Base-by-base conservation (phyloP, 345 rosid species). In the Salix dunnii region DNA sequence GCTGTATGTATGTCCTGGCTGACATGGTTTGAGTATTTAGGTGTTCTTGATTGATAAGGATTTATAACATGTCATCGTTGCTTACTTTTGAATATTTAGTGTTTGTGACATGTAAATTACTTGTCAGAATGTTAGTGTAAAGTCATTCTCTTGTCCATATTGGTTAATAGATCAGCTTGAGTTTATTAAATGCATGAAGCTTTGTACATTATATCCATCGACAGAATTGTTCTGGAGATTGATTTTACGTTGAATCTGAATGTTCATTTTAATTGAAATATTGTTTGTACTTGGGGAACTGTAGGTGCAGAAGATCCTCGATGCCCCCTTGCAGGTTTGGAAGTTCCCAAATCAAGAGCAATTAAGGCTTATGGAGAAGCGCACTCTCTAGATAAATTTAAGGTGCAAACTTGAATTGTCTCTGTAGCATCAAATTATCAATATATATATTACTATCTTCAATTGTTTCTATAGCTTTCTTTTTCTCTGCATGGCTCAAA, bases 281-380 rank as follows among this genome's bases (percentile, higher is more conserved):
- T 48, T 27, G 31, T 73, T 68, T 77, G 72, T 10, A 66, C 63
- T 65, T 82, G 33, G 21, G 48, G 38, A 78, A 76, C 40, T 77
- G 17, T 68, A 93, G 98, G 97, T 36, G 91, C 84, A 20, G 85
- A 88, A 31, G 98, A 95, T 84, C 97, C 89, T 46, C 97, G 93
- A 20, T 90, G 93, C 86, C 97, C 98, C 6, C 75, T 89, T 55
- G 93, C 68, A 2, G 98, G 96, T 76, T 68, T 96, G 73, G 81
- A 84, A 78, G 71, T 69, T 76, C 90, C 94, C 61, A 74, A 77
- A 74, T 76, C 78, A 74, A 86, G 78, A 73, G 84, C 91, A 42
- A 35, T 46, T 27, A 67, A 82, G 82, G 91, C 89, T 11, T 92
- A 90, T 60, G 82, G 67, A 27, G 79, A 85, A 27, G 86, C 87